Evolutionary conservation across 2,329 filamentous ascomycete genomes (phyloP), one percentile per base, ranked within the genome.

Genomic region (Esteya vermicola): DNA sequence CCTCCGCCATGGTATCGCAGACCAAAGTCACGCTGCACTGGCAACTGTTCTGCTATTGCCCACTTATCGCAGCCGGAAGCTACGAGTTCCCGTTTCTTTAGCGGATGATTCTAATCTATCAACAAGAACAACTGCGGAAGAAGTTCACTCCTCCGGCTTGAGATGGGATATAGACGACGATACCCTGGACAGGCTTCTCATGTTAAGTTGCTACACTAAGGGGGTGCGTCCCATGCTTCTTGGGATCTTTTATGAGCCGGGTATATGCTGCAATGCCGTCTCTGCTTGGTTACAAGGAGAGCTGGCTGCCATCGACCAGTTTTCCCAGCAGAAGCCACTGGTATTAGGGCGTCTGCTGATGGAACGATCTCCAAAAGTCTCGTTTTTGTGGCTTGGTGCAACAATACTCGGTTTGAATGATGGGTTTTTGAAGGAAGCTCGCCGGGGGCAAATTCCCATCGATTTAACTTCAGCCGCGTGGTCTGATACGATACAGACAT

Each of bases 251-350:
- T 55, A 51, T 38, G 48, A 55, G 14, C 47, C 48, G 4, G 40
- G 21, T 9, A 41, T 57, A 6, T 40, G 53, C 25, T 57, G 51
- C 44, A 57, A 57, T 42, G 41, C 45, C 4, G 49, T 47, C n/a
- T 50, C 47, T 25, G 46, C 51, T 36, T 57, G 51, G 53, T 39
- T 57, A 8, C 49, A 56, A 39, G 50, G 52, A 40, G 38, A 45
- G 14, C 36, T 53, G 9, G 48, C 50, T 28, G 48, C 50, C 20
- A 51, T 57, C 23, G 43, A 50, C 28, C 14, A 31, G 22, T 23
- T 51, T 27, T 38, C 47, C 22, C 34, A 33, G 9, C 39, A 45
- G 20, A 42, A 44, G 13, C 43, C 42, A 3, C 21, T 36, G 26
- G 14, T 50, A 21, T 42, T 54, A 20, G 47, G 47, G 18, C 48